A percentile compares a stretch with the other conserved stretches of the same genome.
Evolutionary conservation across 352 stramenopile genomes (phyloP).

Genomic region (Blastocystis sp.): DNA sequence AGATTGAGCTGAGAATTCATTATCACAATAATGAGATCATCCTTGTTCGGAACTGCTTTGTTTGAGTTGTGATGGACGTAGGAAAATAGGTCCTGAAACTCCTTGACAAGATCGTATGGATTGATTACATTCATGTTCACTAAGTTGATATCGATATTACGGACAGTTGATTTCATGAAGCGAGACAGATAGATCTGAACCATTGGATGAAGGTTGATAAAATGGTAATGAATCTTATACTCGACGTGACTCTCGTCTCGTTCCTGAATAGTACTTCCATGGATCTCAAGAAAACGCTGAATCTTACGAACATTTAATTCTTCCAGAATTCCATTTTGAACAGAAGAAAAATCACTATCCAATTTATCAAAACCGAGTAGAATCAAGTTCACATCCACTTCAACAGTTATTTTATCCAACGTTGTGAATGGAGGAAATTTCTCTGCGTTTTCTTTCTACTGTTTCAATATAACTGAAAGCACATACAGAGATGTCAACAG

Average conservation of each 20-base stretch:
- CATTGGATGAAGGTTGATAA: conserved; percentile 11
- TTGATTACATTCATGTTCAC: conserved; percentile 28
- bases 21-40: conserved; percentile 4
- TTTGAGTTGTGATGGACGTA: not conserved
- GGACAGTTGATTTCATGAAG: not conserved
- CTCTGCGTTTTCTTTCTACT: not conserved
- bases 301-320: conserved; percentile 20
- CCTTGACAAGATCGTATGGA: conserved; percentile 16
- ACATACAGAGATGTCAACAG: no score
- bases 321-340: conserved; percentile 27
- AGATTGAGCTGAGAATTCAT: not conserved
- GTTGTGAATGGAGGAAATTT: not conserved
- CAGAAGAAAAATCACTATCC: not conserved
- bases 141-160: conserved; percentile 43
- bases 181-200: conserved; percentile 20
- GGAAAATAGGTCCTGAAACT: conserved; percentile 5
- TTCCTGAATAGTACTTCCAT: conserved; percentile 15
- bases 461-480: no score
- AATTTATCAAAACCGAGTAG: conserved; percentile 31
- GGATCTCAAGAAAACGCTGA: conserved; percentile 11
- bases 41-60: not conserved
- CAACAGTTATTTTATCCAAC: not conserved
- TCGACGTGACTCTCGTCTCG: not conserved
- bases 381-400: conserved; percentile 41
- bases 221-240: conserved; percentile 23